Percentiles rank a stretch among this genome's conserved stretches.
These are phyloP conservation scores for Metroxylon sagu DNA, from an alignment of 176 grass and related monocot species.

Conservation along the genomic window DNA sequence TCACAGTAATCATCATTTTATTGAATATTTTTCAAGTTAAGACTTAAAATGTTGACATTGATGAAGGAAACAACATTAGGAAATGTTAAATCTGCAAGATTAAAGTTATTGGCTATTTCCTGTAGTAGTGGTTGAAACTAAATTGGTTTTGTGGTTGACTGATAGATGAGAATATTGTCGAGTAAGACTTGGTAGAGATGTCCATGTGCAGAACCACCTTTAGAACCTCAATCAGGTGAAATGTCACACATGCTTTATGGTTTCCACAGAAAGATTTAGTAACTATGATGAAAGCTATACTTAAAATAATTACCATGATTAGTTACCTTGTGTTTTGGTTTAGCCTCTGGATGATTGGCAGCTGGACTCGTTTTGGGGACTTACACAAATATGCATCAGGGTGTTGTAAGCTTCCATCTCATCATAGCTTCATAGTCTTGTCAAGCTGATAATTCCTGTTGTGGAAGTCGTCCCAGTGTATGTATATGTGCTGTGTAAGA, in stretches of 20 bases:
- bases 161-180: neutral
- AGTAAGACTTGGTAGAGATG: constrained; percentile 2
- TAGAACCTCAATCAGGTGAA: constrained; percentile 8
- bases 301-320: no score
- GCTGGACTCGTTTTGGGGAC: no score
- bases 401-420: no score
- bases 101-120: neutral
- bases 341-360: no score
- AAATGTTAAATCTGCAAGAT: neutral
- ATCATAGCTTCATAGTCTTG: no score
- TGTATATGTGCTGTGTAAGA: no score
- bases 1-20: neutral
- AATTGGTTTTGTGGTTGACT: neutral
- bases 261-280: neutral
- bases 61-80: no score
- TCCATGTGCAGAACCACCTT: neutral
- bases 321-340: no score
- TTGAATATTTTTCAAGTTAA: neutral
- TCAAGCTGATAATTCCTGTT: no score
- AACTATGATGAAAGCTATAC: no score
- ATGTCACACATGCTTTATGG: neutral
- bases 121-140: neutral
- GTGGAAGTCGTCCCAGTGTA: no score
- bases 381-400: no score
- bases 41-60: neutral